Evolutionary conservation across 2,329 filamentous ascomycete genomes (phyloP), one percentile per base, ranked within the genome.

Genomic region (Colletotrichum somersetense): DNA sequence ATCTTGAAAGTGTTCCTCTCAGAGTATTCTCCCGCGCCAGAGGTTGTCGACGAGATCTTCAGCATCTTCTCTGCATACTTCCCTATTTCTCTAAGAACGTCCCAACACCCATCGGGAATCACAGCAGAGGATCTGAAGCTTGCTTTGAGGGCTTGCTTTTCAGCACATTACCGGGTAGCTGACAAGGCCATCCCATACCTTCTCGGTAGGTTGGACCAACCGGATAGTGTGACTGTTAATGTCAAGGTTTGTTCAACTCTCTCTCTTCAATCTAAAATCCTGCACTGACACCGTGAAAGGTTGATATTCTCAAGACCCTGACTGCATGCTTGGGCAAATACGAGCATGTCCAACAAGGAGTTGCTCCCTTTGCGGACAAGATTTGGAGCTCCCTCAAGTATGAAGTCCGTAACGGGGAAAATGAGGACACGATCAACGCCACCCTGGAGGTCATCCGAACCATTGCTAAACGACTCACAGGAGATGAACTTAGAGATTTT

Each of bases 301-400:
- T 89, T 10, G 89, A 91, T 74, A 87, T 90, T 42, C 78, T 90
- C 26, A 84, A 83, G 69, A 90, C 89, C 0, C 83, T 90, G 46
- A 83, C 85, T 59, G 86, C 87, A 5, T 90, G 88, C 70, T 76
- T 90, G 23, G 82, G 84, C 16, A 77, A 83, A 38, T 90, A 89
- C 71, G 78, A 82, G 1, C 79, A 86, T 50, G 81, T 85, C 0
- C 80, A 84, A 44, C 80, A 85, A 66, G 86, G 83, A 11, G 77
- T 90, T 18, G 81, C 81, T 1, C 88, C 88, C 0, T 85, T 86
- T 61, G 80, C 83, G 23, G 81, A 85, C 62, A 83, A 85, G 56
- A 85, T 89, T 58, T 91, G 89, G 89, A 82, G 83, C 40, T 88
- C 88, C n/a, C 84, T 91, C 58, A 91, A 90, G 76, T 90, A 89